Conservation (phyloP, 1,139 yeast species). For the Pneumocystis sp. region DNA sequence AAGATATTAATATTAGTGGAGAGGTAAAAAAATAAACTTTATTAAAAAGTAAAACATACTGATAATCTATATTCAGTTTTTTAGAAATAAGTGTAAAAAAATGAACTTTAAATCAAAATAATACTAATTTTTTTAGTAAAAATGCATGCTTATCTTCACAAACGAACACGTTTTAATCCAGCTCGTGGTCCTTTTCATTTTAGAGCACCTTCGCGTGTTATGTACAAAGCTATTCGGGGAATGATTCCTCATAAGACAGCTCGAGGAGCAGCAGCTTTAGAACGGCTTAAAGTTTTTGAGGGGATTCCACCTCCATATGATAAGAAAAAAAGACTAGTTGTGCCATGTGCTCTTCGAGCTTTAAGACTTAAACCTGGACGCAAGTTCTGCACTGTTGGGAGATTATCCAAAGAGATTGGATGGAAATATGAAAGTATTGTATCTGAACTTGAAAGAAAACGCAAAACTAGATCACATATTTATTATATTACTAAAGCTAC, state of each 20-base stretch:
- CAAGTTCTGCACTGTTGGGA: slow-evolving; percentile 97
- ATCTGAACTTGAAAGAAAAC: slow-evolving; percentile 96
- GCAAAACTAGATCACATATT: slow-evolving; percentile 98
- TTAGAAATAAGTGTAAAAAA: slow-evolving; percentile 96
- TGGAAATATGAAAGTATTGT: slow-evolving; percentile 99
- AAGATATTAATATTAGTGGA: slow-evolving; percentile 96
- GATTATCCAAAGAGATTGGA: slow-evolving; percentile 91
- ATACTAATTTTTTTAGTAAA: slow-evolving; percentile 26
- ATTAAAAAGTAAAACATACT: background rate
- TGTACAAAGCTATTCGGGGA: slow-evolving; percentile 99
- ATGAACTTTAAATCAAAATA: slow-evolving; percentile 53
- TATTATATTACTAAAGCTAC: slow-evolving; percentile 98
- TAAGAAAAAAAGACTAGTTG: slow-evolving; percentile 99
- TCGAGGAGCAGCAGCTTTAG: slow-evolving; percentile 99
- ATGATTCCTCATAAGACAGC: slow-evolving; percentile 99
- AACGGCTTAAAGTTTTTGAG: slow-evolving; percentile 98
- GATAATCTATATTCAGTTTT: slow-evolving; percentile 31
- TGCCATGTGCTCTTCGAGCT: slow-evolving; percentile 99
- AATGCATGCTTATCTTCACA: slow-evolving; percentile 99
- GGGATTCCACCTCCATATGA: slow-evolving; percentile 99
- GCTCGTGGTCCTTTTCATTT: slow-evolving; percentile 99
- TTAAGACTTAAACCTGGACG: slow-evolving; percentile 99
- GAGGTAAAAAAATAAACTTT: slow-evolving; percentile 29
- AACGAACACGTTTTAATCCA: slow-evolving; percentile 97
- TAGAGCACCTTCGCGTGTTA: slow-evolving; percentile 99